Base-by-base conservation (phyloP, 805 yeast species). In the Zygosaccharomyces gambellarensis region DNA sequence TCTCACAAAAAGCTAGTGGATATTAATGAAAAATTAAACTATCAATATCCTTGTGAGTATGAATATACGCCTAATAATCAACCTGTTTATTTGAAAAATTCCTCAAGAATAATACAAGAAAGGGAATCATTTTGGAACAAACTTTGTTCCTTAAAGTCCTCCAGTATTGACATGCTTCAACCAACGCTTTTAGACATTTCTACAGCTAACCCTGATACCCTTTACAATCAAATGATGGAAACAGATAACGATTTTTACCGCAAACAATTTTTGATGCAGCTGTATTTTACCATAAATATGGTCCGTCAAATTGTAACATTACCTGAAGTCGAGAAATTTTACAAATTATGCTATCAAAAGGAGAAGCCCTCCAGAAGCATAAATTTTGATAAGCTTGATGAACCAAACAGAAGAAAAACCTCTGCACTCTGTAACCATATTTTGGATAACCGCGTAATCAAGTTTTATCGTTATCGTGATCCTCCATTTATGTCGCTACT, bases 221-320 rank as follows among this genome's bases (percentile, higher is more conserved):
- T 65, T 7, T 61, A 58, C 22, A 49, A 50, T n/a, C 65, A 63
- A 49, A 47, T 63, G 42, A 53, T 50, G 34, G 50, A 44, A 14
- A 31, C 42, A 8, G 58, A 58, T 23, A 58, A 57, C 28, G 68
- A 65, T 48, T 52, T 48, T 23, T 58, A 48, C 43, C 59, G 70
- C 45, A 66, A 66, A 46, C 63, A 61, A 47, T 55, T 66, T 38
- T 32, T 66, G 6, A 36, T 59, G 21, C 69, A 66, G 30, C 12
- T 65, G 9, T 52, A 49, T 23, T 54, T 63, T 36, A 52, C 57
- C 8, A 23, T 53, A 2, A 45, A 49, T 12, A 39, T 63, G 9
- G 28, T 61, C 12, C 50, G 51, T 27, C 51, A 48, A 22, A 38
- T 63, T 12, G 25, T 58, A 19, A 43, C 53, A 6, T 52, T 58